phyloP scores from a whole-genome alignment of 75 land plant species.

The Isoetes taiwanensis region DNA sequence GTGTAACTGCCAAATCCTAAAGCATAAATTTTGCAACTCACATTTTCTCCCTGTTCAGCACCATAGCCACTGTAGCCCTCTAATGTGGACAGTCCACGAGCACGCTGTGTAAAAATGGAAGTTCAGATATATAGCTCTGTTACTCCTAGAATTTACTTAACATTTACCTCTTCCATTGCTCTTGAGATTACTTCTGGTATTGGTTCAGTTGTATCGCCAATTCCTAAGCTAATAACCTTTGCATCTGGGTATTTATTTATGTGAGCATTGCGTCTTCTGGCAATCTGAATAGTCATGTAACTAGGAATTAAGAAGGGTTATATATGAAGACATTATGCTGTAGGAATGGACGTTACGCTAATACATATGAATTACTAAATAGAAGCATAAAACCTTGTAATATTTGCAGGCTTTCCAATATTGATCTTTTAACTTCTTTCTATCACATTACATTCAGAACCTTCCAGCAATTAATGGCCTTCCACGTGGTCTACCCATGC shows the following conservation, averaged over 20 bases:
- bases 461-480: too few species aligned
- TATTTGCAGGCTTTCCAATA: too few species aligned
- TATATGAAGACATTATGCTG: neutral
- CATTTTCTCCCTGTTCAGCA: slow-evolving; percentile 71
- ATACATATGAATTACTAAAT: too few species aligned
- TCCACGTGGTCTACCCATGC: too few species aligned
- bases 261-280: slow-evolving; percentile 27
- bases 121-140: too few species aligned
- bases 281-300: slow-evolving; percentile 39
- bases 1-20: neutral
- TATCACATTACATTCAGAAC: too few species aligned
- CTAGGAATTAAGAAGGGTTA: neutral
- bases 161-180: slow-evolving; percentile 58
- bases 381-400: too few species aligned
- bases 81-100: slow-evolving; percentile 34
- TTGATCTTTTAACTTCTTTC: too few species aligned
- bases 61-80: slow-evolving; percentile 69
- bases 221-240: slow-evolving; percentile 56
- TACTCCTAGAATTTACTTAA: neutral
- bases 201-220: slow-evolving; percentile 77
- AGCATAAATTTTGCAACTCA: slow-evolving; percentile 3
- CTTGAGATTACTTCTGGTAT: slow-evolving; percentile 46
- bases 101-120: slow-evolving; percentile 22
- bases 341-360: too few species aligned
- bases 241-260: slow-evolving; percentile 51